Conservation (phyloP, 306 rosid species). For the Trifolium subterraneum region DNA sequence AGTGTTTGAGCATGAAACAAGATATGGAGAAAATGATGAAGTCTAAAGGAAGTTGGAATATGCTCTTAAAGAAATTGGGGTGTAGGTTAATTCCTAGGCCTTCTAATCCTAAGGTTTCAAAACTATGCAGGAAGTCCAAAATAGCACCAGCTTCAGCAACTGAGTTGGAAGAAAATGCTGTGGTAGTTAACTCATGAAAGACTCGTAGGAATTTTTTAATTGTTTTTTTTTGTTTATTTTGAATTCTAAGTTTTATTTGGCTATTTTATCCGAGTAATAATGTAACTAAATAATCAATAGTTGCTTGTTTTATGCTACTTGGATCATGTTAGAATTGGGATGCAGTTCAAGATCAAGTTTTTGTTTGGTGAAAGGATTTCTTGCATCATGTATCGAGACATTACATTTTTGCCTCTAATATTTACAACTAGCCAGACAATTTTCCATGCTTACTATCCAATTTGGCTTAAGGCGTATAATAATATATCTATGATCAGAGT, state of each 20-base stretch:
- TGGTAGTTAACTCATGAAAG: slow-evolving; percentile 40
- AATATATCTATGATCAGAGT: not conserved
- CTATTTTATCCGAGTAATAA: not conserved
- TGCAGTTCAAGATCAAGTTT: not conserved
- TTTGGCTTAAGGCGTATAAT: not conserved
- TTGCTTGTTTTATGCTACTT: not conserved
- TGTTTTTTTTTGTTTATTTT: not conserved
- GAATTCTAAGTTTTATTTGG: not conserved
- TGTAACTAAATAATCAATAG: slow-evolving; percentile 8
- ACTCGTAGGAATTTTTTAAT: not conserved
- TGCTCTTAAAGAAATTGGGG: slow-evolving; percentile 65
- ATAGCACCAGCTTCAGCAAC: slow-evolving; percentile 49
- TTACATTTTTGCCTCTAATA: not conserved
- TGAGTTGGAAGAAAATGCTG: slow-evolving; percentile 48
- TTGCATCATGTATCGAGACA: not conserved
- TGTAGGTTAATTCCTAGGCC: slow-evolving; percentile 58
- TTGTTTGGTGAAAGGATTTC: slow-evolving; percentile 12
- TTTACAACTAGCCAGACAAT: not conserved
- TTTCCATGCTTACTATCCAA: not conserved
- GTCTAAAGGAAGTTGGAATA: slow-evolving; percentile 75
- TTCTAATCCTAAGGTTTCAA: slow-evolving; percentile 46
- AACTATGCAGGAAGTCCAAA: slow-evolving; percentile 50
- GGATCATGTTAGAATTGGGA: not conserved
- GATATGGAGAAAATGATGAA: slow-evolving; percentile 78
- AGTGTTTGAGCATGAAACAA: slow-evolving; percentile 72